Conservation (phyloP, 495 filamentous ascomycete genomes). For the Podospora fimiseda region DNA sequence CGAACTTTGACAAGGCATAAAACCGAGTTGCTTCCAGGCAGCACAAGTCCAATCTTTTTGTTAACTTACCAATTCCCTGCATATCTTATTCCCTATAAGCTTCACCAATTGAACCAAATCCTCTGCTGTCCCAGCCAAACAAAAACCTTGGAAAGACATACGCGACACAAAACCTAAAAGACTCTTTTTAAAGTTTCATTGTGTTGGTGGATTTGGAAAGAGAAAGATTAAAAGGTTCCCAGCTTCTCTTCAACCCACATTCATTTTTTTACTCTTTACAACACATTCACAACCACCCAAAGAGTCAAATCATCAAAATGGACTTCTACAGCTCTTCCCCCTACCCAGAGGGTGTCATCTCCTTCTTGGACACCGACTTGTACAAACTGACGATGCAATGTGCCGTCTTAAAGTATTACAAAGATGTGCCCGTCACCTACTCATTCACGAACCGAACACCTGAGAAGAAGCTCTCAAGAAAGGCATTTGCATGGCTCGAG, state of each 20-base stretch:
- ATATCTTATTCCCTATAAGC: neutral
- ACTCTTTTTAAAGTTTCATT: neutral
- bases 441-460: slow-evolving; percentile 92
- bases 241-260: neutral
- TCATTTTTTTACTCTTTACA: neutral
- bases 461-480: slow-evolving; percentile 79
- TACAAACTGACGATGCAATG: slow-evolving; percentile 99
- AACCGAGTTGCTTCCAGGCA: neutral
- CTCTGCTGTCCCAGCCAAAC: too few species aligned
- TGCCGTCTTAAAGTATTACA: slow-evolving; percentile 84
- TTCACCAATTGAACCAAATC: neutral
- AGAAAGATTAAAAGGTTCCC: neutral
- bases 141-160: neutral
- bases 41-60: neutral
- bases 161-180: neutral
- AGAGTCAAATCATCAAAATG: slow-evolving; percentile 25
- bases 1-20: neutral
- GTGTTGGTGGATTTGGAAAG: too few species aligned
- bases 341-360: slow-evolving; percentile 67
- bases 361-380: slow-evolving; percentile 92
- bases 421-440: slow-evolving; percentile 79
- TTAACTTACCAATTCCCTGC: neutral
- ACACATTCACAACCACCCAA: neutral
- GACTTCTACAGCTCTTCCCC: slow-evolving; percentile 53
- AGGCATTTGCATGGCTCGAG: slow-evolving; percentile 79